A percentile compares a stretch with the other conserved stretches of the same genome.
These are phyloP conservation scores for Cercospora janseana DNA, from an alignment of 2,329 filamentous ascomycete species.

Conservation along the genomic window DNA sequence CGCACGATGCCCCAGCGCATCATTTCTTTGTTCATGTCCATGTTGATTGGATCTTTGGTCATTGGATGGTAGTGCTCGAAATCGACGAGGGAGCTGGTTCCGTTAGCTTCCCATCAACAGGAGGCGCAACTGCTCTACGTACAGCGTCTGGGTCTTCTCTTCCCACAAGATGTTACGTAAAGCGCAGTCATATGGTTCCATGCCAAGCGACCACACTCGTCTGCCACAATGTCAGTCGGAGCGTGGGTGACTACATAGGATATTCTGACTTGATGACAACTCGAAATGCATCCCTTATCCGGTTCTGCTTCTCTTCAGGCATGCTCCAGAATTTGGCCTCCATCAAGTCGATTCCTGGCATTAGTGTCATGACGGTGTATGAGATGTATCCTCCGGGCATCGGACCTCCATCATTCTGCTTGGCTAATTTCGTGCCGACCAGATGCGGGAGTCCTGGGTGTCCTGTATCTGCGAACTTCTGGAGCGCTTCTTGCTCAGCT, in stretches of 20 bases:
- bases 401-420: conserved; percentile 26
- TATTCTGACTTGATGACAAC: conserved; percentile 29
- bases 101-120: neutral
- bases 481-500: conserved; percentile 32
- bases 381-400: conserved; percentile 34
- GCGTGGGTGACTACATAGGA: too few species aligned
- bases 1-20: conserved; percentile 33
- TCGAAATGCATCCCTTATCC: conserved; percentile 31
- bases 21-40: conserved; percentile 30
- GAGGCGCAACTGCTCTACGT: neutral
- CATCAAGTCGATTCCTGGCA: conserved; percentile 33
- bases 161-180: conserved; percentile 36
- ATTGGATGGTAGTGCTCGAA: conserved; percentile 33
- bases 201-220: conserved; percentile 29
- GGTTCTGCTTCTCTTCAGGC: conserved; percentile 18
- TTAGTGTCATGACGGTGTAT: conserved; percentile 33
- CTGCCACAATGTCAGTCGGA: conserved; percentile 14
- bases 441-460: conserved; percentile 30
- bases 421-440: conserved; percentile 24
- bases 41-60: conserved; percentile 30
- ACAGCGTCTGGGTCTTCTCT: conserved; percentile 20
- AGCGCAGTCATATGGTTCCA: conserved; percentile 36
- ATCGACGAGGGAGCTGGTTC: conserved; percentile 32
- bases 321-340: conserved; percentile 35
- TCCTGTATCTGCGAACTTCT: conserved; percentile 24